Evolutionary conservation across 169 alveolate genomes (phyloP).

Genomic region (Plasmodium vivax): DNA sequence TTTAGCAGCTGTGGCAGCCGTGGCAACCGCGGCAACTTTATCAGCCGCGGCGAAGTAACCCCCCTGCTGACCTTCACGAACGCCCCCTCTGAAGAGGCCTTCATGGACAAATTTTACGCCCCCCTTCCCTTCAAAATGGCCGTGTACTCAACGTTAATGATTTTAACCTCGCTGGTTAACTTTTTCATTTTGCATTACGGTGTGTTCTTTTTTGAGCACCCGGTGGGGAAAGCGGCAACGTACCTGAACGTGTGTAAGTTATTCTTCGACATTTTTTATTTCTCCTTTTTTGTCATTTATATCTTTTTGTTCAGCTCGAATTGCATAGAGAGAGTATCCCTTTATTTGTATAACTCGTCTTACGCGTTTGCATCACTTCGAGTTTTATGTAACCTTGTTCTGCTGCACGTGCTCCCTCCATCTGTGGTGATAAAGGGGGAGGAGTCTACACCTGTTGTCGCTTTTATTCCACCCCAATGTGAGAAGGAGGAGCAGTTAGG

Average conservation of each 20-base stretch:
- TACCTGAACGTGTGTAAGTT: constrained; percentile 10
- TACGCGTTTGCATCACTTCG: constrained; percentile 19
- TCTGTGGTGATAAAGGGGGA: neutral
- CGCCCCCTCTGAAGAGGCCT: constrained; percentile 19
- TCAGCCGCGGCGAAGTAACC: neutral
- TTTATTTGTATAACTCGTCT: constrained; percentile 37
- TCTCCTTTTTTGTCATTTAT: constrained; percentile 43
- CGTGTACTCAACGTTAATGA: constrained; percentile 20
- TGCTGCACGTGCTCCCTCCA: neutral
- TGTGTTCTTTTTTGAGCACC: constrained; percentile 3
- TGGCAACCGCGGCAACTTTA: neutral
- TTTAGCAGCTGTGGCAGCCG: neutral
- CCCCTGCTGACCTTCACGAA: constrained; percentile 6
- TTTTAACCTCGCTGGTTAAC: constrained; percentile 24
- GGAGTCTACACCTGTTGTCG: neutral
- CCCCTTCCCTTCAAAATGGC: constrained; percentile 60
- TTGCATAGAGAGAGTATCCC: constrained; percentile 16
- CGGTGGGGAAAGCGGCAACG: neutral
- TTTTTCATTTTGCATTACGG: constrained; percentile 34
- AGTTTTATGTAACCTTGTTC: constrained; percentile 15
- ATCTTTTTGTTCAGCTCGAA: constrained; percentile 15
- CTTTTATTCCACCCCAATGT: neutral
- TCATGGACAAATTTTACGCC: constrained; percentile 53
- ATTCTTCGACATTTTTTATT: constrained; percentile 30
- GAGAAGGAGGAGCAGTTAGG: neutral